Conservation (phyloP, 108 stramenopile genomes). For the Chaetoceros tenuissimus region DNA sequence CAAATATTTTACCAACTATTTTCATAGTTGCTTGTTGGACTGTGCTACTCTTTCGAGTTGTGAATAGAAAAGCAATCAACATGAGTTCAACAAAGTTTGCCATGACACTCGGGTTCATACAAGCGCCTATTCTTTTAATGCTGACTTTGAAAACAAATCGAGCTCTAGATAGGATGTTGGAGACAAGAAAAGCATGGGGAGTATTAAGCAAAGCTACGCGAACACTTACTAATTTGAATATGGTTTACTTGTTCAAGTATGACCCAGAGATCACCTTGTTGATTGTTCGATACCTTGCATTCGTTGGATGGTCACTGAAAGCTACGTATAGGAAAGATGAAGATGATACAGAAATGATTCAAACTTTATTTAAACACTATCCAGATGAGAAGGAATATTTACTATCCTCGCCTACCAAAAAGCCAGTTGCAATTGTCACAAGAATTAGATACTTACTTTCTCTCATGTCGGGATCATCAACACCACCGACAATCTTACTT, state of each 20-base stretch:
- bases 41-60: neutral
- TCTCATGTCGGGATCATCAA: neutral
- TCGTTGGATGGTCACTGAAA: conserved; percentile 29
- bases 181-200: conserved; percentile 21
- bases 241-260: conserved; percentile 7
- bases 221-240: conserved; percentile 11
- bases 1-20: conserved; percentile 22
- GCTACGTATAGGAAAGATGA: conserved; percentile 10
- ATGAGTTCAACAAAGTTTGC: conserved; percentile 5
- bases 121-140: conserved; percentile 26
- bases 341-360: conserved; percentile 6
- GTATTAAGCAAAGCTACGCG: conserved; percentile 10
- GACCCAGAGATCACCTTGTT: conserved; percentile 13
- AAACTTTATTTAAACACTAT: conserved; percentile 8
- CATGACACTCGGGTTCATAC: conserved; percentile 9
- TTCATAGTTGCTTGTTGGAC: conserved; percentile 16
- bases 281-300: conserved; percentile 16
- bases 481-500: neutral
- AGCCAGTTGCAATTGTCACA: conserved; percentile 10
- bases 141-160: conserved; percentile 26
- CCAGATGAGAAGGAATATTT: neutral
- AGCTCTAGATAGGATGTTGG: conserved; percentile 15
- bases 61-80: neutral
- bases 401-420: conserved; percentile 9
- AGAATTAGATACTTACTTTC: conserved; percentile 16